A percentile compares a stretch with the other conserved stretches of the same genome.
Evolutionary conservation across 345 rosid species (phyloP).

Genomic region (Eucalyptus erythrocorys): DNA sequence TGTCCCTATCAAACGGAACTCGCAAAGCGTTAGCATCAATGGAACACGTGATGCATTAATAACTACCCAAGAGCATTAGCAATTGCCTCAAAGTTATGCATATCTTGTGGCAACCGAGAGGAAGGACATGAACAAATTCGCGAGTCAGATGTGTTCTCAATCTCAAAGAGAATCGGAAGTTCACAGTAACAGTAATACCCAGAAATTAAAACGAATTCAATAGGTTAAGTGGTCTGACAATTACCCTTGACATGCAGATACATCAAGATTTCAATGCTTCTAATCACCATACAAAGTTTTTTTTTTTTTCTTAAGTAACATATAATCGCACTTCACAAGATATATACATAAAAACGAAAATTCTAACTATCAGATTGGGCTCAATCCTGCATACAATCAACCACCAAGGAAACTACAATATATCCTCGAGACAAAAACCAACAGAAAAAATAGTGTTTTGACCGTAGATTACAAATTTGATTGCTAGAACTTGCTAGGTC

Average conservation of each 20-base stretch:
- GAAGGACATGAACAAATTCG: background rate
- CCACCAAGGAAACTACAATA: background rate
- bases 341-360: background rate
- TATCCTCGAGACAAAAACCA: background rate
- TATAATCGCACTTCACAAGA: background rate
- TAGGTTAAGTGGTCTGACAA: background rate
- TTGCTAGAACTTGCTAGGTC: background rate
- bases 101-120: background rate
- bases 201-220: background rate
- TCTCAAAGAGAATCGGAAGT: background rate
- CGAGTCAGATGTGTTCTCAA: background rate
- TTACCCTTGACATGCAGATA: background rate
- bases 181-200: background rate
- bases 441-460: background rate
- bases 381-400: background rate
- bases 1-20: conserved; percentile 27
- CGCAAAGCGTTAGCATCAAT: background rate
- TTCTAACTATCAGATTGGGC: background rate
- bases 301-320: background rate
- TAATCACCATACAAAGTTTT: background rate
- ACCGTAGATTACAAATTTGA: background rate
- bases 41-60: background rate
- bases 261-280: background rate
- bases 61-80: background rate
- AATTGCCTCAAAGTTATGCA: background rate